Conservation (phyloP, 225 moss, liverwort and hornwort species). For the Pseudoscleropodium purum region DNA sequence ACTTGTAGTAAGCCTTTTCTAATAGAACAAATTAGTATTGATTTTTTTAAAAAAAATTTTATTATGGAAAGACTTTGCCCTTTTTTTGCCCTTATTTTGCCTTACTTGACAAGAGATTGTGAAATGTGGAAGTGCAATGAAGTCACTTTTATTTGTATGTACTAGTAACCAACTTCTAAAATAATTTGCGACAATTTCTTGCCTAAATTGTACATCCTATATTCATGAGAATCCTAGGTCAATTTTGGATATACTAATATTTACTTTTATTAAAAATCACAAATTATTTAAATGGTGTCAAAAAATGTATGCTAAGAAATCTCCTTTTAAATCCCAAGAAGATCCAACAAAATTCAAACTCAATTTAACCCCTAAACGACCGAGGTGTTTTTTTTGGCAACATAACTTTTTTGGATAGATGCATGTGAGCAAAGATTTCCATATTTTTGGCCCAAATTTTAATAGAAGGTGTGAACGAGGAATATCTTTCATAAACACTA, state of each 20-base stretch:
- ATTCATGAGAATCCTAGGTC: neutral
- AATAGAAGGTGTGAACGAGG: too few species aligned
- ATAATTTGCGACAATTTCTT: neutral
- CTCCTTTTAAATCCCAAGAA: fast-evolving
- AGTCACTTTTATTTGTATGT: fast-evolving
- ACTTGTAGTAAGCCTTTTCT: neutral
- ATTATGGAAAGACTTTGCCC: too few species aligned
- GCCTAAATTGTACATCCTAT: neutral
- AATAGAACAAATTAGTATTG: neutral
- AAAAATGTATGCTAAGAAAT: neutral
- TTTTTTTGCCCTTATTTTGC: neutral
- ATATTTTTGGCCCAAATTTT: too few species aligned
- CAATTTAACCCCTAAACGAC: too few species aligned
- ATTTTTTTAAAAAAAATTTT: too few species aligned
- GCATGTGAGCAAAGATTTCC: too few species aligned
- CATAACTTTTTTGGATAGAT: too few species aligned
- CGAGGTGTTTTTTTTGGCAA: too few species aligned
- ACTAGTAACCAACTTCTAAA: neutral
- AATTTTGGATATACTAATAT: neutral
- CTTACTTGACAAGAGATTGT: neutral
- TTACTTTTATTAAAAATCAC: neutral
- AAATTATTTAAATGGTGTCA: neutral
- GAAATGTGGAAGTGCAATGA: too few species aligned
- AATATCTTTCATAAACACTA: too few species aligned
- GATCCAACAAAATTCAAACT: too few species aligned